Evolutionary conservation across 805 yeast genomes (phyloP).

Genomic region (Maudiozyma serrabonitensis): DNA sequence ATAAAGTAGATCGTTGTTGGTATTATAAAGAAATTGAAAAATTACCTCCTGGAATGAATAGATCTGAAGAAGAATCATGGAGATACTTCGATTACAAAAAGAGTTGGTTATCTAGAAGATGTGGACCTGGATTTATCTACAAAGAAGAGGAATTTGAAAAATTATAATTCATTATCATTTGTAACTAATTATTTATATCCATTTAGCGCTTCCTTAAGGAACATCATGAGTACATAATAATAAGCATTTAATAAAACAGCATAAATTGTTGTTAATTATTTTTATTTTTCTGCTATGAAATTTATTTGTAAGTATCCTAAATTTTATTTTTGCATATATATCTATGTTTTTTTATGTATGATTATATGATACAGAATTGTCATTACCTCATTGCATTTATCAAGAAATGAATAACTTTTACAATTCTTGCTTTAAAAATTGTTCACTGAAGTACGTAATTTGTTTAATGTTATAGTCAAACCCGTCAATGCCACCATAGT

Average conservation of each 20-base stretch:
- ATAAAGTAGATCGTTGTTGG: constrained; percentile 30
- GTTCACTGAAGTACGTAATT: constrained; percentile 62
- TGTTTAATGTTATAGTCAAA: constrained; percentile 75
- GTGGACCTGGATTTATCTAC: constrained; percentile 25
- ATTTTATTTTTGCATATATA: background rate
- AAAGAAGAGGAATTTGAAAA: constrained; percentile 44
- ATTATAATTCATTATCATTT: constrained; percentile 1
- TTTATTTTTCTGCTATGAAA: background rate
- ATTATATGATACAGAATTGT: background rate
- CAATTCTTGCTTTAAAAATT: constrained; percentile 48
- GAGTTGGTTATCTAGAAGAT: constrained; percentile 52
- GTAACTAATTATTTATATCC: background rate
- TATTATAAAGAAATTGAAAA: constrained; percentile 60
- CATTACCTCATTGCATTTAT: background rate
- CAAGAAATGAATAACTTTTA: background rate
- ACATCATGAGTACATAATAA: background rate
- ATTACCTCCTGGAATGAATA: constrained; percentile 71
- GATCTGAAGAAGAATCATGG: constrained; percentile 43
- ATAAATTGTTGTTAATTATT: background rate
- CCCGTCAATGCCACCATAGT: constrained; percentile 80
- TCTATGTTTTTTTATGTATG: background rate
- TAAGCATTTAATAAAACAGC: background rate
- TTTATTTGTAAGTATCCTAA: too few relatives aligned
- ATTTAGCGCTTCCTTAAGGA: background rate
- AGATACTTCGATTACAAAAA: constrained; percentile 80